Percentiles rank a stretch among this genome's conserved stretches.
phyloP scores from a whole-genome alignment of 208 protist species.

The Wallacemonas sp. region DNA sequence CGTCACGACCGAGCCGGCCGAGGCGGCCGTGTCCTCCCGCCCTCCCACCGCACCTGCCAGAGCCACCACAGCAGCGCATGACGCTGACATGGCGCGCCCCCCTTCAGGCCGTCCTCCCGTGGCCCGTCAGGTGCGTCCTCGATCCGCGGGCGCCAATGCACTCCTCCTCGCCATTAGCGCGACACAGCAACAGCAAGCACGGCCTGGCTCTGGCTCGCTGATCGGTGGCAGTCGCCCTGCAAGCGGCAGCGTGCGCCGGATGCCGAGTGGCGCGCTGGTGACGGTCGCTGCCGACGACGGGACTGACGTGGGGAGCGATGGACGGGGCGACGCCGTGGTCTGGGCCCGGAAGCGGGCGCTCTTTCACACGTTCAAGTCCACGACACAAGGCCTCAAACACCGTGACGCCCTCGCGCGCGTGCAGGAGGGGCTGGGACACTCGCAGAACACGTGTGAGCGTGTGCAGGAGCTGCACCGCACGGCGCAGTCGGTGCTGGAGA shows the following conservation, averaged over 20 bases:
- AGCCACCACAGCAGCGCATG: neutral
- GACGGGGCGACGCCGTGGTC: no score
- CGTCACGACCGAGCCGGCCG: no score
- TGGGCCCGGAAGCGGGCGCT: conserved; percentile 27
- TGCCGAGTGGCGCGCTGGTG: neutral
- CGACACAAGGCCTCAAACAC: conserved; percentile 18
- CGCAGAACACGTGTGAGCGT: conserved; percentile 34
- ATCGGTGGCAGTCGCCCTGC: neutral
- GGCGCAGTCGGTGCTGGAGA: neutral
- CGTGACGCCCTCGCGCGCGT: conserved; percentile 29
- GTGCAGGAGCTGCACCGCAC: conserved; percentile 17
- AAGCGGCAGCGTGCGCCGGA: neutral
- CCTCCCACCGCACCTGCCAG: no score
- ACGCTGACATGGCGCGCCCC: no score
- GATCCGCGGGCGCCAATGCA: neutral
- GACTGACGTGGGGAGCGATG: neutral
- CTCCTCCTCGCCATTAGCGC: neutral
- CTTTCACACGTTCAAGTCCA: conserved; percentile 76
- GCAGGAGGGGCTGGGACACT: conserved; percentile 14
- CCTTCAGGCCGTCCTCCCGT: neutral
- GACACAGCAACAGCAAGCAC: neutral
- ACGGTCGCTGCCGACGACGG: neutral
- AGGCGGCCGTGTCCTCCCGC: no score
- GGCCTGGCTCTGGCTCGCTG: neutral
- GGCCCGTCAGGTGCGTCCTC: neutral